Conservation (phyloP, 2,329 filamentous ascomycete species). For the Colletotrichum acutatum region DNA sequence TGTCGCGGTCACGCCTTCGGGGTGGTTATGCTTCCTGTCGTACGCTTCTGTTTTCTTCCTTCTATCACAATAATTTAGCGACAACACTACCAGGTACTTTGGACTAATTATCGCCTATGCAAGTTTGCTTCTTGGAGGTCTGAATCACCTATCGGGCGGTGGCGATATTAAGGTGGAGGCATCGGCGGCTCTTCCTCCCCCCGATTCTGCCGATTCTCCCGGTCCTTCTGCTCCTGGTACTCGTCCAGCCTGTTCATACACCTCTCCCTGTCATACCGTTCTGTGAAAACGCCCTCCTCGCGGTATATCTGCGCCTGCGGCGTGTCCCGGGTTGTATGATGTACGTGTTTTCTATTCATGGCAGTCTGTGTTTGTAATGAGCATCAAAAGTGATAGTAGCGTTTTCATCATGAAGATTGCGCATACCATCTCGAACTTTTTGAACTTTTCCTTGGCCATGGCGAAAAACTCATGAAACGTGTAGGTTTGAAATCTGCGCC, state of each 20-base stretch:
- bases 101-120: background rate
- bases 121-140: background rate
- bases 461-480: conserved; percentile 10
- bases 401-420: background rate
- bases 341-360: background rate
- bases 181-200: background rate
- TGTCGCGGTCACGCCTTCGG: background rate
- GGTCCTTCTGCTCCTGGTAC: background rate
- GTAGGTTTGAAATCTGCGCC: conserved; percentile 5
- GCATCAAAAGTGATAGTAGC: background rate
- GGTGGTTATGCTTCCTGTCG: background rate
- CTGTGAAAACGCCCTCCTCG: conserved; percentile 4
- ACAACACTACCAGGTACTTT: background rate
- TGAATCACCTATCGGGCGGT: background rate
- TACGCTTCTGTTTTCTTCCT: background rate
- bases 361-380: background rate
- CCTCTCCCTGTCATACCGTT: conserved; percentile 13
- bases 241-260: conserved; percentile 9
- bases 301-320: conserved; percentile 4
- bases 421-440: conserved; percentile 4
- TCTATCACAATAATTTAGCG: background rate
- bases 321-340: background rate
- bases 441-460: conserved; percentile 16
- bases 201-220: background rate
- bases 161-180: background rate